Evolutionary conservation across 108 stramenopile species (phyloP).

Genomic region (Pseudonitzschia pungens): DNA sequence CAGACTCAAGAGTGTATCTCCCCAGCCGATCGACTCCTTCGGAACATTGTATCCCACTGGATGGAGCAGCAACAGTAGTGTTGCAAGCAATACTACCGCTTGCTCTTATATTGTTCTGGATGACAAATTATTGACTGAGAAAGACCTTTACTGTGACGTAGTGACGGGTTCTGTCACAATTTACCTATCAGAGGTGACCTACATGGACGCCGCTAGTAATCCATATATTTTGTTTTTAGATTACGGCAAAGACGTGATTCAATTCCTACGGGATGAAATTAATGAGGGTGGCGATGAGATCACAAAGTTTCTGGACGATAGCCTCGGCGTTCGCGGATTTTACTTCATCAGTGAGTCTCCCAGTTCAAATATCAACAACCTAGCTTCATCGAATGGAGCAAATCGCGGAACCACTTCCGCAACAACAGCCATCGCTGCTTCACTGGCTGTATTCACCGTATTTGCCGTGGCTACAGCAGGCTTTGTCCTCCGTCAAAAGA

Average conservation of each 20-base stretch:
- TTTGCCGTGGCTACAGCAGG: not conserved
- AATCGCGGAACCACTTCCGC: not conserved
- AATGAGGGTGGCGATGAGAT: slow-evolving; percentile 4
- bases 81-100: not conserved
- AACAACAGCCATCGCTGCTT: not conserved
- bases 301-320: slow-evolving; percentile 2
- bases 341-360: slow-evolving; percentile 11
- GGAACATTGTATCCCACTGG: slow-evolving; percentile 14
- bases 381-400: not conserved
- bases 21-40: slow-evolving; percentile 5
- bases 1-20: slow-evolving; percentile 6
- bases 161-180: slow-evolving; percentile 13
- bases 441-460: not conserved
- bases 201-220: slow-evolving; percentile 13
- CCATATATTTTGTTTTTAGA: not conserved
- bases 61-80: not conserved
- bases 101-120: slow-evolving; percentile 11
- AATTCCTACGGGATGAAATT: slow-evolving; percentile 6
- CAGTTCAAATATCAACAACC: not conserved
- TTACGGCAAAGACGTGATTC: not conserved
- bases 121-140: not conserved
- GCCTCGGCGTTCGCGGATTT: slow-evolving; percentile 7
- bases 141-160: slow-evolving; percentile 9
- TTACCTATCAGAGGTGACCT: slow-evolving; percentile 4
- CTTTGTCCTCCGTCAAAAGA: slow-evolving; percentile 3